Evolutionary conservation across 257 asterid genomes (phyloP).

Genomic region (Ajuga chamaepitys): DNA sequence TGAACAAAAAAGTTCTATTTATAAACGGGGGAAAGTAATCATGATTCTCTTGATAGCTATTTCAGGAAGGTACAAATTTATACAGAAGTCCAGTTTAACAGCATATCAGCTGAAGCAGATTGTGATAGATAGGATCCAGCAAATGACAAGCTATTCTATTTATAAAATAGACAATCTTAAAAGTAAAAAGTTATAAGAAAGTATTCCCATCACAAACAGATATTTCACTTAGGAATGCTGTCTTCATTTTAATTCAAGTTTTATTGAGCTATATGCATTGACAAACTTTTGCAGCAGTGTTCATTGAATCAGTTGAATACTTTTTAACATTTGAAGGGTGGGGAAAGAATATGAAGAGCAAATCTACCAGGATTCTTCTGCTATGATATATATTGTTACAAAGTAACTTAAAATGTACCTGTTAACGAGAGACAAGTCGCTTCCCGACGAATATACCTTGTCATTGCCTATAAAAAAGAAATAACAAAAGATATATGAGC

Average conservation of each 20-base stretch:
- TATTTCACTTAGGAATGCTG: neutral
- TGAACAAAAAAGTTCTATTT: neutral
- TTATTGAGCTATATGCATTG: neutral
- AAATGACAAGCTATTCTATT: neutral
- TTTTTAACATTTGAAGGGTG: neutral
- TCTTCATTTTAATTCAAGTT: neutral
- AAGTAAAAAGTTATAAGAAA: neutral
- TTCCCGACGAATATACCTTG: slow-evolving; percentile 78
- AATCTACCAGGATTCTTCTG: neutral
- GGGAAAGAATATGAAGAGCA: neutral
- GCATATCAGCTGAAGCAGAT: no score
- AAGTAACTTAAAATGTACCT: slow-evolving; percentile 35
- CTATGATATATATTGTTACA: neutral
- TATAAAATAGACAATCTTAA: neutral
- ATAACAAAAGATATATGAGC: slow-evolving; percentile 4
- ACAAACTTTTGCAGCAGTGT: neutral
- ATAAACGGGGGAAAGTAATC: neutral
- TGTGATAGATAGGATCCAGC: neutral
- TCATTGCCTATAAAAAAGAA: slow-evolving; percentile 50
- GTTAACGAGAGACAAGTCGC: slow-evolving; percentile 64
- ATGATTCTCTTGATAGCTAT: neutral
- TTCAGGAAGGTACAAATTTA: neutral
- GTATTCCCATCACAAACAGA: neutral
- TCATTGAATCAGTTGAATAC: neutral
- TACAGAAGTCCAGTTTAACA: no score